Evolutionary conservation across 2,329 filamentous ascomycete species (phyloP), one percentile per base, ranked within the genome.

Genomic region (Myriosclerotinia duriaeana): DNA sequence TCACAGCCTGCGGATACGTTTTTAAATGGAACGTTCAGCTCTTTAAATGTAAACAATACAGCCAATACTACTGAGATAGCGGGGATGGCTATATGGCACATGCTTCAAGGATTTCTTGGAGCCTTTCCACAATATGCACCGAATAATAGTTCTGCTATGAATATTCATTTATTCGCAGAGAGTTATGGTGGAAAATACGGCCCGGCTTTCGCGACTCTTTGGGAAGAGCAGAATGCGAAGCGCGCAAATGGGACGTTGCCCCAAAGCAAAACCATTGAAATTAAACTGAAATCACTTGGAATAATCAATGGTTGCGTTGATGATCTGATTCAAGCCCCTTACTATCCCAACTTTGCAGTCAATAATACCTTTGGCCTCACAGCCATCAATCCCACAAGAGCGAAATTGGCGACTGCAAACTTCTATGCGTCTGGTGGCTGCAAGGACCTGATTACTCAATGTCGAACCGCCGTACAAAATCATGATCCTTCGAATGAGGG

Each of bases 241-340:
- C 82, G 84, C 17, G 73, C 76, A n/a, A 83, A 80, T 65, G 84
- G 86, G 3, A 76, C 80, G 1, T 67, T 85, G 1, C 75, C 82
- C 11, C 76, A 74, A 22, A 83, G 83, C 68, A 79, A 77, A 46
- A 87, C 85, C 2, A 77, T 89, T 14, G 82, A 85, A 40, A 84
- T 90, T 59, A 82, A 84, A 64, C 79, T 92, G 11, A 79, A 79
- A 17, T 85, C 88, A 0, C 77, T 92, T 0, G 89, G 89, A 30
- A 89, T 93, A 67, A 80, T 91, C 67, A 91, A 92, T 75, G 89
- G 89, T 15, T 85, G 88, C 70, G 79, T 92, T 46, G 90, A 93
- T 73, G 81, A 84, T 71, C 75, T 86, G 40, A 80, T 87, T 0
- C 87, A 92, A 77, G 79, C 80, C 4, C 83, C 84, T 3, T 84